phyloP scores from a whole-genome alignment of 2,329 filamentous ascomycete genomes.

The Sporothrix brunneoviolacea region DNA sequence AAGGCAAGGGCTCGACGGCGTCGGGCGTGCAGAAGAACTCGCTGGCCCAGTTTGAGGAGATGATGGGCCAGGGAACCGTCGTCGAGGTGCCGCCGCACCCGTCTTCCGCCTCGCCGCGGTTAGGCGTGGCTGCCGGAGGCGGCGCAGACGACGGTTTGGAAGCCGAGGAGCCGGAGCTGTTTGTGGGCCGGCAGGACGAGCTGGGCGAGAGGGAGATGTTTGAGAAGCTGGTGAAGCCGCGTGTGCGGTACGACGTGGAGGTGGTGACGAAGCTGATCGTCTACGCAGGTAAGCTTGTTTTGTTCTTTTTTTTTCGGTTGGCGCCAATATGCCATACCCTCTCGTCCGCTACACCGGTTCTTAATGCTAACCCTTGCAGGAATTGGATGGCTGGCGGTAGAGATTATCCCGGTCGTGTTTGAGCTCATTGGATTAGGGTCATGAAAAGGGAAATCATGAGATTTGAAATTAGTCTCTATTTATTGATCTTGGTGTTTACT shows the following conservation, averaged over 20 bases:
- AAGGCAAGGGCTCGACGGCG: slow-evolving; percentile 33
- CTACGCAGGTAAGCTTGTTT: slow-evolving; percentile 63
- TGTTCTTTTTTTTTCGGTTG: slow-evolving; percentile 1
- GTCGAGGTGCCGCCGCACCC: slow-evolving; percentile 24
- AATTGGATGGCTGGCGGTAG: slow-evolving; percentile 75
- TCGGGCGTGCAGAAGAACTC: slow-evolving; percentile 41
- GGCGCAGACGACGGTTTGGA: slow-evolving; percentile 4
- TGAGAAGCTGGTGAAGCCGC: slow-evolving; percentile 71
- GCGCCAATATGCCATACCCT: background rate
- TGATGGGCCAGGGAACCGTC: slow-evolving; percentile 63
- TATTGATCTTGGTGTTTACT: background rate
- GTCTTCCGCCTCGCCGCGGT: background rate
- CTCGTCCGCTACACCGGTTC: background rate
- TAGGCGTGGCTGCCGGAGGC: background rate
- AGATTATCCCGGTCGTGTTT: slow-evolving; percentile 67
- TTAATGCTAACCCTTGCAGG: slow-evolving; percentile 39
- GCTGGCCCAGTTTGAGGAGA: slow-evolving; percentile 60
- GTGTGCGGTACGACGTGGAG: slow-evolving; percentile 96
- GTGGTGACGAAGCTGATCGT: slow-evolving; percentile 95
- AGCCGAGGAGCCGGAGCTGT: slow-evolving; percentile 30
- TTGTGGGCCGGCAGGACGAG: slow-evolving; percentile 40
- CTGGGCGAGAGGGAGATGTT: slow-evolving; percentile 74
- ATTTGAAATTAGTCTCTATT: no score
- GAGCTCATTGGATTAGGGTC: slow-evolving; percentile 45
- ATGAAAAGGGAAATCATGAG: no score